Conservation (phyloP, 176 grass and related monocot species). For the Phoenix roebelenii region DNA sequence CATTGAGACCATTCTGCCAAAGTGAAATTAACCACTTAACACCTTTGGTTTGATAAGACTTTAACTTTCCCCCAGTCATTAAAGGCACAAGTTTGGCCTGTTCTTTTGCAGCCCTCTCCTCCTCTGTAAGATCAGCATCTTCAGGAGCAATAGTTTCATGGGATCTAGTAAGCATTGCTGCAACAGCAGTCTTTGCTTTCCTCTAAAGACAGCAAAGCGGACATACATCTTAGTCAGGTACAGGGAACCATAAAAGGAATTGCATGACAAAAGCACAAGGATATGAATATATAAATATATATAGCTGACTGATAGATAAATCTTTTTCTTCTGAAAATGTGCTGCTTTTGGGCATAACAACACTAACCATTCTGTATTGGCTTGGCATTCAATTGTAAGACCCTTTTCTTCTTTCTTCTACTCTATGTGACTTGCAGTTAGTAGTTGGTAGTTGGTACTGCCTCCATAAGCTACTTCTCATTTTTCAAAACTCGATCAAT, state of each 20-base stretch:
- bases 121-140: conserved; percentile 56
- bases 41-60: conserved; percentile 94
- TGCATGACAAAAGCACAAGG: neutral
- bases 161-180: conserved; percentile 77
- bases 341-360: no score
- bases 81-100: conserved; percentile 77
- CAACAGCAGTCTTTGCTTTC: conserved; percentile 85
- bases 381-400: no score
- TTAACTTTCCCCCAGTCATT: conserved; percentile 83
- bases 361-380: no score
- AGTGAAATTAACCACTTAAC: conserved; percentile 96
- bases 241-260: no score
- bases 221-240: neutral
- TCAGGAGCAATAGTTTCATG: conserved; percentile 37
- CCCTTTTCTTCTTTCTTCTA: no score
- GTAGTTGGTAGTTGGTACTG: no score
- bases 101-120: conserved; percentile 55
- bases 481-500: no score
- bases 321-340: no score
- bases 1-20: conserved; percentile 96
- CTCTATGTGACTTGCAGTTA: no score
- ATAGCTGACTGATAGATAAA: neutral
- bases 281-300: neutral
- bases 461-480: no score
- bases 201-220: conserved; percentile 30